A percentile compares a stretch with the other conserved stretches of the same genome.
Evolutionary conservation across 768 basidiomycete genomes (phyloP).

Genomic region (Xerocomellus dryophilus): DNA sequence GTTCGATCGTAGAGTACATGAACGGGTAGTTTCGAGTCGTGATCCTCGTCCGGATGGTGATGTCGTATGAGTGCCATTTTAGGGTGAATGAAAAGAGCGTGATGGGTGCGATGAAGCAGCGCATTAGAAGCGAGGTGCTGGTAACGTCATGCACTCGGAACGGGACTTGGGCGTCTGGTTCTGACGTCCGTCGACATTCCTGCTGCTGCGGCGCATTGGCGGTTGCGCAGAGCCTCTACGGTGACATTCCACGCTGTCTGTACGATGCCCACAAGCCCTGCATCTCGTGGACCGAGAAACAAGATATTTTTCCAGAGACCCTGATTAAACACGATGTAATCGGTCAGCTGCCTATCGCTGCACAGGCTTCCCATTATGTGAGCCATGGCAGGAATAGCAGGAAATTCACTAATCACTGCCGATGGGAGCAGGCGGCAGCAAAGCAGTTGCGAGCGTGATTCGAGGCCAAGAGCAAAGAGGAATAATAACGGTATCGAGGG

Average conservation of each 20-base stretch:
- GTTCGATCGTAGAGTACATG: constrained; percentile 12
- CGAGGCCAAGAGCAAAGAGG: constrained; percentile 55
- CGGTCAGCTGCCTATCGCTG: constrained; percentile 35
- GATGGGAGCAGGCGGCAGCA: constrained; percentile 54
- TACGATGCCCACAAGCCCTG: constrained; percentile 44
- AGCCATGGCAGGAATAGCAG: constrained; percentile 57
- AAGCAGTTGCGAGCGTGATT: constrained; percentile 45
- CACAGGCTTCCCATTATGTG: constrained; percentile 42
- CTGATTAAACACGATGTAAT: constrained; percentile 41
- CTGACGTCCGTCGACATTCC: constrained; percentile 15
- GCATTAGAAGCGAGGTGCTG: constrained; percentile 7
- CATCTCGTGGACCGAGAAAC: constrained; percentile 47
- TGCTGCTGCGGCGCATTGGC: constrained; percentile 17
- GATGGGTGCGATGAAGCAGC: constrained; percentile 7
- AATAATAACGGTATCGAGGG: constrained; percentile 54
- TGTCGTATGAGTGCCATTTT: constrained; percentile 30
- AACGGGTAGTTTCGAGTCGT: constrained; percentile 20
- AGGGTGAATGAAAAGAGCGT: constrained; percentile 21
- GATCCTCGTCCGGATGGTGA: constrained; percentile 28
- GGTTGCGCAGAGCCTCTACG: constrained; percentile 51
- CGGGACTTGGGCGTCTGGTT: constrained; percentile 4
- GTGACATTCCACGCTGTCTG: constrained; percentile 73
- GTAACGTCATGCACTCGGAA: constrained; percentile 20
- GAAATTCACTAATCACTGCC: constrained; percentile 53
- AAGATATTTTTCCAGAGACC: constrained; percentile 70